Conservation (phyloP, 2,329 filamentous ascomycete species). For the Fusarium domesticum region DNA sequence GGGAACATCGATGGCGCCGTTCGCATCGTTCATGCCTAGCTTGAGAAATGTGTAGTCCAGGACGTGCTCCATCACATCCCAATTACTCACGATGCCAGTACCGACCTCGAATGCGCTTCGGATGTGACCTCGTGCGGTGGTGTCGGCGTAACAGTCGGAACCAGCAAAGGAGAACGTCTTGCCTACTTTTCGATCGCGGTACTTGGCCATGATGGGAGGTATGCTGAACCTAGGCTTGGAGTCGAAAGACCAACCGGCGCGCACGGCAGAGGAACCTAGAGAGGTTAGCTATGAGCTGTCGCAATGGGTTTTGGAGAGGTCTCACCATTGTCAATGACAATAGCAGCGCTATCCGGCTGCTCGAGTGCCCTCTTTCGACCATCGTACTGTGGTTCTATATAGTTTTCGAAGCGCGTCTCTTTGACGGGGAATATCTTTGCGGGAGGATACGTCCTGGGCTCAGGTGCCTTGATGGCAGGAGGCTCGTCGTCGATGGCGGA, state of each 20-base stretch:
- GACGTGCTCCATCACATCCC: conserved; percentile 95
- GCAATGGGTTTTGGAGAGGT: conserved; percentile 5
- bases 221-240: conserved; percentile 73
- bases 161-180: conserved; percentile 92
- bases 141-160: conserved; percentile 90
- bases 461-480: conserved; percentile 35
- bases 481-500: conserved; percentile 51
- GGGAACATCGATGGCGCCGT: conserved; percentile 75
- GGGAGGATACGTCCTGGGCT: conserved; percentile 48
- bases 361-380: conserved; percentile 68
- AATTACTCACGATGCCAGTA: conserved; percentile 89
- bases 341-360: conserved; percentile 62
- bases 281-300: conserved; percentile 19
- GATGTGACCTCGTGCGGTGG: conserved; percentile 85
- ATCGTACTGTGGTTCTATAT: conserved; percentile 54
- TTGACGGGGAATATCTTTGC: conserved; percentile 59
- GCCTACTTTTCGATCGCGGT: conserved; percentile 88
- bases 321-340: conserved; percentile 96
- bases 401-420: conserved; percentile 60
- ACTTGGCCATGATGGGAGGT: conserved; percentile 90
- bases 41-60: conserved; percentile 95
- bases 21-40: conserved; percentile 74
- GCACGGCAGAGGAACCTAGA: conserved; percentile 78
- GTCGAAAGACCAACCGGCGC: conserved; percentile 96
- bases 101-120: conserved; percentile 88